Conservation (phyloP, 345 rosid species). For the Iberis pinnata region DNA sequence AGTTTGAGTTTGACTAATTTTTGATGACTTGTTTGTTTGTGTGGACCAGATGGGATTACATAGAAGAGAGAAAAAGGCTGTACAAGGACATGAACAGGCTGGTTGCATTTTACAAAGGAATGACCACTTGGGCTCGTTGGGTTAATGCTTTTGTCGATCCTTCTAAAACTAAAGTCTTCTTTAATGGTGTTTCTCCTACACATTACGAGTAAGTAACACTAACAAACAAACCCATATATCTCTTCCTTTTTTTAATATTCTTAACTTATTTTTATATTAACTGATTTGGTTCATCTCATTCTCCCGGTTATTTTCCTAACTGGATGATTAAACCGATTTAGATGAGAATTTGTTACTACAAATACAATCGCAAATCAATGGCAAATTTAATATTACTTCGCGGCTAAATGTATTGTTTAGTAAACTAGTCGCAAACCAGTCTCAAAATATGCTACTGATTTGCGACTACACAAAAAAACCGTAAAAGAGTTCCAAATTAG, state of each 20-base stretch:
- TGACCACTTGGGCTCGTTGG: slow-evolving; percentile 97
- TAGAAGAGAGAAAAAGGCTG: slow-evolving; percentile 50
- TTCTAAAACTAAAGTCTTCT: slow-evolving; percentile 68
- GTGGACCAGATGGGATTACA: slow-evolving; percentile 61
- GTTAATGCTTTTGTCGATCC: slow-evolving; percentile 58
- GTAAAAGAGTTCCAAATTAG: no score
- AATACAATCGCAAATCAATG: no score
- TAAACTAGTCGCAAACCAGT: no score
- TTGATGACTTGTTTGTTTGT: background rate
- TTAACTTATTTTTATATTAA: no score
- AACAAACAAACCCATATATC: no score
- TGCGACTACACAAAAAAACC: no score
- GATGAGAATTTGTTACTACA: no score
- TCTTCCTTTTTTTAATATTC: no score
- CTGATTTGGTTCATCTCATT: background rate
- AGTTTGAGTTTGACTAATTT: background rate
- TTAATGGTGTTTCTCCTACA: slow-evolving; percentile 72
- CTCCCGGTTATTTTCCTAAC: background rate
- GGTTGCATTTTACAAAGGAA: slow-evolving; percentile 70
- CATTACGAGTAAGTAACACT: slow-evolving; percentile 66
- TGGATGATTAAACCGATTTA: background rate
- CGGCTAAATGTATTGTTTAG: no score
- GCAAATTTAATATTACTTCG: no score
- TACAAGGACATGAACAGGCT: slow-evolving; percentile 80
- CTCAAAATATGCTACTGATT: no score